Evolutionary conservation across 306 rosid genomes (phyloP).

Genomic region (Rosa chinensis): DNA sequence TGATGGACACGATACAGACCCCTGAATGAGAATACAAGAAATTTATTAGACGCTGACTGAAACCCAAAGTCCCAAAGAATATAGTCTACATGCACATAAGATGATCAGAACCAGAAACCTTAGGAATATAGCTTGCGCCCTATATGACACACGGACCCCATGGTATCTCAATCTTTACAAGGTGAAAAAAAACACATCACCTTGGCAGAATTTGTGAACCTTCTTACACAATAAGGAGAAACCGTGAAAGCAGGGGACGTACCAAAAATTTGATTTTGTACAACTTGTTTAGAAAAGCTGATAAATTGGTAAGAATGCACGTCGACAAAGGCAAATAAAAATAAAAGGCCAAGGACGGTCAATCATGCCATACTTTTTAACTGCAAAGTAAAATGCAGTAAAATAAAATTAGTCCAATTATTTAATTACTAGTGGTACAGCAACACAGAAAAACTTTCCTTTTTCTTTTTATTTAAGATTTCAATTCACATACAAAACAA

Average conservation of each 20-base stretch:
- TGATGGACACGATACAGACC: constrained; percentile 99
- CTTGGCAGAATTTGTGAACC: neutral
- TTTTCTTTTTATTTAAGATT: neutral
- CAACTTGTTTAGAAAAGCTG: neutral
- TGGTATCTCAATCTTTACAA: neutral
- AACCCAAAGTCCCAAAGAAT: neutral
- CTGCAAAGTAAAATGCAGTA: too few species aligned
- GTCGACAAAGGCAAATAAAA: neutral
- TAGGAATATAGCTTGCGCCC: neutral
- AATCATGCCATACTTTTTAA: neutral
- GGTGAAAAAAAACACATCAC: neutral
- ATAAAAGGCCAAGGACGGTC: neutral
- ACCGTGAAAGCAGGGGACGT: neutral
- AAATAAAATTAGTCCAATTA: too few species aligned
- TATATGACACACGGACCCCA: neutral
- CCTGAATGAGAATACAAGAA: constrained; percentile 43
- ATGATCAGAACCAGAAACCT: neutral
- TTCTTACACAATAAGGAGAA: neutral
- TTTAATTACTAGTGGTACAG: neutral
- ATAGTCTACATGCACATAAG: neutral
- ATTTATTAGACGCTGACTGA: neutral
- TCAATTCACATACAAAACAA: neutral
- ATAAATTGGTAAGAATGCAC: neutral
- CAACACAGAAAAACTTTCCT: neutral
- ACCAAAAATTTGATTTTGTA: neutral